These are phyloP conservation scores for Blastomyces gilchristii DNA, from an alignment of 2,329 filamentous ascomycete species.

Conservation along the genomic window DNA sequence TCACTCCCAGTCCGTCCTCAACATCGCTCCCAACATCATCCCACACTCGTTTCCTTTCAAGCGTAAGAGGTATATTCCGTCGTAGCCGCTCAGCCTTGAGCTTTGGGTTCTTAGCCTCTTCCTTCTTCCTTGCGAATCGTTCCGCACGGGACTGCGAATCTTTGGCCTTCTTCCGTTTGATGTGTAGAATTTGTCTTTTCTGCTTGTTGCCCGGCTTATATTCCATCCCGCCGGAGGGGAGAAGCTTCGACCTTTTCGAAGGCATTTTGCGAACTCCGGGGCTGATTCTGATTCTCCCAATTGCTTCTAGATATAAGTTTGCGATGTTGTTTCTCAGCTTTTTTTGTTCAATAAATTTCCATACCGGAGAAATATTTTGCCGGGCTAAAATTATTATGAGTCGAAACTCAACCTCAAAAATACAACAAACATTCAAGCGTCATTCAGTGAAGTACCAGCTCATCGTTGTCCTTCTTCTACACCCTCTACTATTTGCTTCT, in stretches of 20 bases:
- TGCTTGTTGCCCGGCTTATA: constrained; percentile 65
- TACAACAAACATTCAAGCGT: not conserved
- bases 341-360: constrained; percentile 4
- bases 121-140: constrained; percentile 67
- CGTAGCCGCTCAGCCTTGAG: constrained; percentile 62
- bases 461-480: not conserved
- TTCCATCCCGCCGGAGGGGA: constrained; percentile 38
- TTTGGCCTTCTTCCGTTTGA: constrained; percentile 67
- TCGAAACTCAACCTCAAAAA: not conserved
- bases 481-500: constrained; percentile 1
- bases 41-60: constrained; percentile 85
- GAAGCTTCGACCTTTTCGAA: constrained; percentile 38
- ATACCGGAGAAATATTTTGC: constrained; percentile 20
- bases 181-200: constrained; percentile 63
- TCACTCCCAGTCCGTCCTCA: constrained; percentile 37
- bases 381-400: constrained; percentile 10
- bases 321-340: not conserved
- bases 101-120: constrained; percentile 73
- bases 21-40: constrained; percentile 57
- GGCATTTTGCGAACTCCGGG: constrained; percentile 34
- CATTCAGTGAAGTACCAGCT: not conserved
- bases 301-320: not conserved
- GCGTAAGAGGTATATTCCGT: constrained; percentile 67
- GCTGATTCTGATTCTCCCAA: not conserved
- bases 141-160: constrained; percentile 66